phyloP scores from a whole-genome alignment of 192 early-diverging fungal species.

The Spinellus fusiger region DNA sequence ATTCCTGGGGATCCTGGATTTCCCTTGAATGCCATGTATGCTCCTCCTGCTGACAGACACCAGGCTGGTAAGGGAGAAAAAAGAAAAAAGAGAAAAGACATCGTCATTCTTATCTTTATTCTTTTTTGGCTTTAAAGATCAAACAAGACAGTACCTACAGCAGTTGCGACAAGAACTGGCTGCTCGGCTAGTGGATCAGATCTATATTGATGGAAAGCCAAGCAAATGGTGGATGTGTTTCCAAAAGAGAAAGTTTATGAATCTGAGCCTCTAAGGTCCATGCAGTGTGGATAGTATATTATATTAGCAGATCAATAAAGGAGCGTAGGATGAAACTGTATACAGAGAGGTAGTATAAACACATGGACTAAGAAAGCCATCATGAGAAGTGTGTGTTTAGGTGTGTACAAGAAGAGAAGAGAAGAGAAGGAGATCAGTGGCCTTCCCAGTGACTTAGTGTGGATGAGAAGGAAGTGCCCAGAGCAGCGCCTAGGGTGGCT shows the following conservation, averaged over 20 bases:
- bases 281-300: neutral
- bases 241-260: constrained; percentile 99
- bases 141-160: constrained; percentile 77
- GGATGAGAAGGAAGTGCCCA: constrained; percentile 7
- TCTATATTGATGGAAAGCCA: constrained; percentile 78
- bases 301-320: neutral
- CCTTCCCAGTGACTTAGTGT: neutral
- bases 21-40: constrained; percentile 88
- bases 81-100: neutral
- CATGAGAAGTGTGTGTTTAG: neutral
- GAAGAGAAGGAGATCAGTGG: neutral
- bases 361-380: neutral
- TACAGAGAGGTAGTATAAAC: too few relatives aligned
- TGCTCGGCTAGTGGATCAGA: constrained; percentile 60
- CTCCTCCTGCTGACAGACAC: constrained; percentile 56
- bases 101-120: neutral
- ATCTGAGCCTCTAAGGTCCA: constrained; percentile 57
- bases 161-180: constrained; percentile 90
- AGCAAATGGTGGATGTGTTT: constrained; percentile 99
- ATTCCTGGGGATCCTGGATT: constrained; percentile 92
- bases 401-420: neutral
- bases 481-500: constrained; percentile 11
- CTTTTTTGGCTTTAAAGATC: constrained; percentile 44
- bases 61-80: constrained; percentile 61
- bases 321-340: too few relatives aligned